Conservation (phyloP, 768 basidiomycete species). For the Tricholoma matsutake region DNA sequence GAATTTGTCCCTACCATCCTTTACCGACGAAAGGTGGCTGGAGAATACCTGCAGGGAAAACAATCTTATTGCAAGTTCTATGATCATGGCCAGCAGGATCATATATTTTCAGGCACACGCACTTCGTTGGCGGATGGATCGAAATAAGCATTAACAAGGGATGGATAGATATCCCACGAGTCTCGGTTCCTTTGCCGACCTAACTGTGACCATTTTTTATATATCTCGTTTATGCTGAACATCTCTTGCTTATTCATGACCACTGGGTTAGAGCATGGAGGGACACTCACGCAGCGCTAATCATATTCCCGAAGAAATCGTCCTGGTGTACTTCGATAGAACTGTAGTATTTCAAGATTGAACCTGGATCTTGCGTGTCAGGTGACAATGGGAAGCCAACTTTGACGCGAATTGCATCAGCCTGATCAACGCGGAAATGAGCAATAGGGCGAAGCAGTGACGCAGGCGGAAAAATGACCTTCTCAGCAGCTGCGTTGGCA, state of each 20-base stretch:
- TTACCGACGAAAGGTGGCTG: conserved; percentile 88
- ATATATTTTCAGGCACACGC: conserved; percentile 4
- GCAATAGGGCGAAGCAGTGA: background rate
- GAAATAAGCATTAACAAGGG: conserved; percentile 86
- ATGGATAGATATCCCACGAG: conserved; percentile 86
- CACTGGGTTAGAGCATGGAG: background rate
- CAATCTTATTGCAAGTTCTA: conserved; percentile 49
- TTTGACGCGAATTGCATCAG: conserved; percentile 81
- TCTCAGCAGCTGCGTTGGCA: conserved; percentile 77
- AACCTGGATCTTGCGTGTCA: conserved; percentile 66
- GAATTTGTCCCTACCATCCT: conserved; percentile 52
- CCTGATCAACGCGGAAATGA: conserved; percentile 38
- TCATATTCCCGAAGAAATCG: conserved; percentile 83
- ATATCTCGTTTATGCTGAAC: conserved; percentile 53
- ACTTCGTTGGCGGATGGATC: conserved; percentile 88
- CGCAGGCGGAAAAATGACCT: conserved; percentile 42
- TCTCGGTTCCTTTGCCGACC: conserved; percentile 66
- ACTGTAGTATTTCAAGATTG: conserved; percentile 73
- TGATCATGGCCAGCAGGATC: background rate
- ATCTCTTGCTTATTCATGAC: background rate
- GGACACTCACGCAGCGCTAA: conserved; percentile 51
- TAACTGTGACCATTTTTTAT: conserved; percentile 71
- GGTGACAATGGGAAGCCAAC: conserved; percentile 92
- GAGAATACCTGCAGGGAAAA: conserved; percentile 95
- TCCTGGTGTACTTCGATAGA: conserved; percentile 60